Evolutionary conservation across 306 rosid genomes (phyloP).

Genomic region (Datisca glomerata): DNA sequence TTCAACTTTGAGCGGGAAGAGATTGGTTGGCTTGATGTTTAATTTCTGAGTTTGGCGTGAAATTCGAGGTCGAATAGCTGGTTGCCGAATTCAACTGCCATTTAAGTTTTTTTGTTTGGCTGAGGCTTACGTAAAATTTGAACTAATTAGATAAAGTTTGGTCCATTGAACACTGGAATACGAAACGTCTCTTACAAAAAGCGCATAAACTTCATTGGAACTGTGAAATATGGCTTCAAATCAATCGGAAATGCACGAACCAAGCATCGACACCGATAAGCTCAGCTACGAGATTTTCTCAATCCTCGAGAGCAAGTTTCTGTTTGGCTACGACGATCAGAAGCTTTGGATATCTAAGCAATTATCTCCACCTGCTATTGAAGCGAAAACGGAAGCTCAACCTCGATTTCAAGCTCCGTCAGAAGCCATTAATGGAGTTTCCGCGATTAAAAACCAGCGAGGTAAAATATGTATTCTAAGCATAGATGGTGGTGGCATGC

Average conservation of each 20-base stretch:
- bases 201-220: not conserved
- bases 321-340: slow-evolving; percentile 92
- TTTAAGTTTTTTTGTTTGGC: not conserved
- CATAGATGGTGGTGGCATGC: slow-evolving; percentile 94
- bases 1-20: too few species aligned
- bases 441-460: slow-evolving; percentile 79
- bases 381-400: slow-evolving; percentile 26
- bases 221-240: slow-evolving; percentile 29
- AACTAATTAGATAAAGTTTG: too few species aligned
- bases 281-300: slow-evolving; percentile 96
- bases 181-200: too few species aligned
- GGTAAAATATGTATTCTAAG: slow-evolving; percentile 91
- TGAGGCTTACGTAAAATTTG: not conserved
- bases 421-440: slow-evolving; percentile 16
- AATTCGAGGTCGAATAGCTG: slow-evolving; percentile 2
- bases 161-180: too few species aligned
- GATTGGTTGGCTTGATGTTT: too few species aligned
- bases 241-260: slow-evolving; percentile 72
- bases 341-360: slow-evolving; percentile 90
- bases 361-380: slow-evolving; percentile 29
- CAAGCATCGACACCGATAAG: slow-evolving; percentile 94
- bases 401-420: slow-evolving; percentile 7
- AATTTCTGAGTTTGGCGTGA: too few species aligned
- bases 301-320: slow-evolving; percentile 81
- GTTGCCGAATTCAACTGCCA: not conserved